These are phyloP conservation scores for Eimeria tenella DNA, from an alignment of 169 alveolate genomes.

Conservation along the genomic window DNA sequence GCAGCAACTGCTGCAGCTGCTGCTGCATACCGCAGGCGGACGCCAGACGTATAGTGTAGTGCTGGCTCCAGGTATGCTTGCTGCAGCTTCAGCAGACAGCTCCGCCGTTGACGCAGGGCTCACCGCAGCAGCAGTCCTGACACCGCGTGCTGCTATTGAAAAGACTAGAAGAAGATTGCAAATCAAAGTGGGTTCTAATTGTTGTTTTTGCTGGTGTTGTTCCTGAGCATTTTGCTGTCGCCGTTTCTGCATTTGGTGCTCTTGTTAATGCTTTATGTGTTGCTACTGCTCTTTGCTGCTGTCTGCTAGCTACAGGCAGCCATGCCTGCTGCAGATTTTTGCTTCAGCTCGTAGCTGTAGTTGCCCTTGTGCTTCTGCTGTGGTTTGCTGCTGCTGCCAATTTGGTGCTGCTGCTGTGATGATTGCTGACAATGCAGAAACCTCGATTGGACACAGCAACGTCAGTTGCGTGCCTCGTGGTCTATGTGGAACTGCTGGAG, in stretches of 20 bases:
- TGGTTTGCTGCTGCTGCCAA: not conserved
- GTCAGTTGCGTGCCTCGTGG: conserved; percentile 13
- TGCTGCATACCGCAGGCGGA: conserved; percentile 54
- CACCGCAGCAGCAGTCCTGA: not conserved
- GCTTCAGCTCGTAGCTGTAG: not conserved
- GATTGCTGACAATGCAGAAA: conserved; percentile 43
- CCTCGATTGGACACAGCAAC: conserved; percentile 19
- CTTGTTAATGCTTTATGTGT: not conserved
- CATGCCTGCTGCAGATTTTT: not conserved
- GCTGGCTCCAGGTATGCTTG: conserved; percentile 57
- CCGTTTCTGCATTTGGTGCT: not conserved
- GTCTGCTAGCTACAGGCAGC: not conserved
- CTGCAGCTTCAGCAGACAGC: conserved; percentile 19
- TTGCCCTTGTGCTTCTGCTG: not conserved
- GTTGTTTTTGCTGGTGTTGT: not conserved
- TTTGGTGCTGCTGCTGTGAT: not conserved
- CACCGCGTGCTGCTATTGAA: conserved; percentile 56
- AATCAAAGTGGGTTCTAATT: not conserved
- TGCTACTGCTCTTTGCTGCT: not conserved
- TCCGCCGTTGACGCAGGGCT: conserved; percentile 8
- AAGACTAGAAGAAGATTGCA: conserved; percentile 10
- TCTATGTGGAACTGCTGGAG: conserved; percentile 55
- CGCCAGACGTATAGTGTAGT: conserved; percentile 15
- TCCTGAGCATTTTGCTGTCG: not conserved
- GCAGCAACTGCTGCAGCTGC: conserved; percentile 42